Base-by-base conservation (phyloP, 345 rosid species). In the Eucalyptus caleyi region DNA sequence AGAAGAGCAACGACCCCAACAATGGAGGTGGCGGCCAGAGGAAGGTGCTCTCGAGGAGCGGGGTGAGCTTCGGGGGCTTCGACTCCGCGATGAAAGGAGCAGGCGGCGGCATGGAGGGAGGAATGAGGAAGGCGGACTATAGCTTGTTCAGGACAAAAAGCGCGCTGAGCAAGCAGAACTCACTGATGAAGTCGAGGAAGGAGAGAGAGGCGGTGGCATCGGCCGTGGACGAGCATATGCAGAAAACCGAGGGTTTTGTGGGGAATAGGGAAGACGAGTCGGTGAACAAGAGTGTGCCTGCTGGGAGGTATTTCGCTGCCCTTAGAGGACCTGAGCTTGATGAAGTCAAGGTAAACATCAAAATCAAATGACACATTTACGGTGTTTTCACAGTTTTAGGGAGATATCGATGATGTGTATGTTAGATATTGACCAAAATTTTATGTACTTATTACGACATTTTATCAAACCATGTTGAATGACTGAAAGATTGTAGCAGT, bases 231-330 rank as follows among this genome's bases (percentile, higher is more conserved):
- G 80, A 87, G 49, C 30, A 86, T 9, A 14, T 42, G 83, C 47
- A 77, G 83, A 77, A 26, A 26, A 88, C 72, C 47, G 77, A 88
- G 86, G 86, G 88, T 62, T 15, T 69, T 21, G 59, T 69, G 34
- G 90, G 59, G 83, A 50, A 50, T 12, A 86, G 97, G 95, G 88
- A 96, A 94, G 37, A 92, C 96, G 89, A 92, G 88, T n/a, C 89
- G 95, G 53, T 89, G 67, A 86, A 50, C 53, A 47, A 19, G 82
- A 95, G 93, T 83, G 99, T 97, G 91, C 97, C 99, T 86, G 98
- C 95, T 87, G 99, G 99, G 69, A 94, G 99, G 94, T 97, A 97
- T 95, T 97, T 95, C 67, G 99, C 98, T 89, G 99, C 99, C 91
- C 98, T 97, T 54, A 92, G 96, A 91, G 99, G 99, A 87, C 99